These are phyloP conservation scores for Seiridium cupressi DNA, from an alignment of 2,329 filamentous ascomycete genomes.

Conservation along the genomic window DNA sequence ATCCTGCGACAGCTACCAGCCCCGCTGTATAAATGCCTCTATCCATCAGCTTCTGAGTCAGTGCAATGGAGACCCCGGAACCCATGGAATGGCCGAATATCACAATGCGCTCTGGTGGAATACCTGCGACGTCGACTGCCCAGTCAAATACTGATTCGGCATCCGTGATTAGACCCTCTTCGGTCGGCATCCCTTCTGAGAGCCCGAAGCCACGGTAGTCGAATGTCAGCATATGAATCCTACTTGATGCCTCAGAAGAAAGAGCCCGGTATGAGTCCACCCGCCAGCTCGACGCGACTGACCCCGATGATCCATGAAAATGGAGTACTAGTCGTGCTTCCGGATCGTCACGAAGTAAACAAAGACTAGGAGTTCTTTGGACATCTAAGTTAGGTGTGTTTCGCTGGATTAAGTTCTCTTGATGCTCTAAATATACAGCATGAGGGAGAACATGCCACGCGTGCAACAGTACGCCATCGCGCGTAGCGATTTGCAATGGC, in stretches of 20 bases:
- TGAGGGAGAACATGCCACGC: constrained; percentile 2
- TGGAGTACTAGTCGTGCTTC: background rate
- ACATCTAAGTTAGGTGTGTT: too few relatives aligned
- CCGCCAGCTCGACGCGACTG: background rate
- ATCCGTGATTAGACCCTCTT: background rate
- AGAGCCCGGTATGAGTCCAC: background rate
- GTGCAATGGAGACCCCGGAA: background rate
- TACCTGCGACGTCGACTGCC: background rate
- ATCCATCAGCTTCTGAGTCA: background rate
- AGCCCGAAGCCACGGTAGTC: background rate
- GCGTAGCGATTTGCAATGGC: background rate
- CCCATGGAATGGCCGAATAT: constrained; percentile 4
- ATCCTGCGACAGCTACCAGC: background rate
- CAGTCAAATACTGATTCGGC: background rate
- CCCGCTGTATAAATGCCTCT: background rate
- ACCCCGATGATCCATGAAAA: background rate
- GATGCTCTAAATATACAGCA: background rate
- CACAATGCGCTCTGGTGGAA: constrained; percentile 2
- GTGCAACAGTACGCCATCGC: background rate
- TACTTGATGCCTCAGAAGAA: background rate
- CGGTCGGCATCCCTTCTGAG: background rate
- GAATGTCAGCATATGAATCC: constrained; percentile 2
- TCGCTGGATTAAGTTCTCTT: background rate
- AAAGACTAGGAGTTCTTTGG: background rate
- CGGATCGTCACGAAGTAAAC: background rate